A percentile compares a stretch with the other conserved stretches of the same genome.
These are phyloP conservation scores for Patellifolia procumbens DNA, from an alignment of 179 eudicot species.

Conservation along the genomic window DNA sequence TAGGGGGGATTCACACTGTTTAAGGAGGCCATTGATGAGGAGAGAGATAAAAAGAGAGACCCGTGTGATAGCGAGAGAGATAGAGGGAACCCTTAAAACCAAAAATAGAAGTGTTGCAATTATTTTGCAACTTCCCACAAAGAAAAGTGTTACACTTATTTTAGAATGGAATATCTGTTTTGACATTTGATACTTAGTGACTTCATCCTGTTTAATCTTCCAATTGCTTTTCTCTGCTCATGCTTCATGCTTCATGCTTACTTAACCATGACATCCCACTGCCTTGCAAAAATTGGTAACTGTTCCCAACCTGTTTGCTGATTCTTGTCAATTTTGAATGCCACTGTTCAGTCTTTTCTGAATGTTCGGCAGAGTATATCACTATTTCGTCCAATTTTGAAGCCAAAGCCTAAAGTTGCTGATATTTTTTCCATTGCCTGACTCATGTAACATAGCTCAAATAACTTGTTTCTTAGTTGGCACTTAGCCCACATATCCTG, in stretches of 20 bases:
- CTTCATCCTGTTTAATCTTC: neutral
- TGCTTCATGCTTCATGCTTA: neutral
- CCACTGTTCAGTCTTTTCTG: neutral
- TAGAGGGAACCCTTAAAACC: too few species aligned
- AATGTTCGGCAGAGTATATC: neutral
- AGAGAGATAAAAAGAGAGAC: too few species aligned
- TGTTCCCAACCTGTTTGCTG: neutral
- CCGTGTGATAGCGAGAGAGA: too few species aligned
- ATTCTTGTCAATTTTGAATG: neutral
- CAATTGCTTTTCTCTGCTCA: neutral
- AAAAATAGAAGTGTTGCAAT: too few species aligned
- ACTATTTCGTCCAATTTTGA: neutral
- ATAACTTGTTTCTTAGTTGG: neutral
- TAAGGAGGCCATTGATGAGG: too few species aligned
- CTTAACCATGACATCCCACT: neutral
- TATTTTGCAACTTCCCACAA: too few species aligned
- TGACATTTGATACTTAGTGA: neutral
- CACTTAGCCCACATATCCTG: neutral
- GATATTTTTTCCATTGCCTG: neutral
- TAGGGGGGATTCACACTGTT: too few species aligned
- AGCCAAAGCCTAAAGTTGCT: neutral
- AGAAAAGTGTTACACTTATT: too few species aligned
- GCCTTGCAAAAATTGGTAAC: neutral
- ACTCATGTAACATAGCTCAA: neutral
- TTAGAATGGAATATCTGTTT: neutral